Percentiles rank a stretch among this genome's conserved stretches.
These are phyloP conservation scores for Isabelozyma rhagii DNA, from an alignment of 805 yeast species.

Conservation along the genomic window DNA sequence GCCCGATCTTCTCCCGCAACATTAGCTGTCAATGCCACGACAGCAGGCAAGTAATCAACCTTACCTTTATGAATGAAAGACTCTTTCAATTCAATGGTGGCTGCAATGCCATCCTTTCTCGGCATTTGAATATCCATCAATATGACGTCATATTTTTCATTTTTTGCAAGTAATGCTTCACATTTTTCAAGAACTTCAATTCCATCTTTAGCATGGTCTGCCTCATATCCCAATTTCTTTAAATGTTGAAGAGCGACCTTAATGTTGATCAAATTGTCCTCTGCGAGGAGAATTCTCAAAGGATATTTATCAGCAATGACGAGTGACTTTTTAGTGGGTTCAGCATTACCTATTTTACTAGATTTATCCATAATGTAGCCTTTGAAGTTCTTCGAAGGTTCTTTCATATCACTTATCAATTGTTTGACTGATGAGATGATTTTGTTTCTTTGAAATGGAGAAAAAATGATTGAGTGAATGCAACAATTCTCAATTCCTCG, in stretches of 20 bases:
- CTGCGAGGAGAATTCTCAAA: conserved; percentile 49
- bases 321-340: background rate
- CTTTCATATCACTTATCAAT: background rate
- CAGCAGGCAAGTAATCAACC: conserved; percentile 25
- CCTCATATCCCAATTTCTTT: conserved; percentile 46
- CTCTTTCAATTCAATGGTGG: conserved; percentile 37
- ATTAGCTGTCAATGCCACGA: conserved; percentile 50
- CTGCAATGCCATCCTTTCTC: conserved; percentile 53
- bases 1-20: conserved; percentile 53
- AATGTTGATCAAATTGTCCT: conserved; percentile 51
- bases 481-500: conserved; percentile 14
- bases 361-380: too few species aligned
- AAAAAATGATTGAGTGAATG: conserved; percentile 20
- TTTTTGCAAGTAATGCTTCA: conserved; percentile 19
- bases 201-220: conserved; percentile 53
- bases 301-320: conserved; percentile 24
- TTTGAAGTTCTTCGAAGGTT: background rate
- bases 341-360: conserved; percentile 3
- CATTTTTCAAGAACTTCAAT: conserved; percentile 40
- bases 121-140: conserved; percentile 60
- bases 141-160: conserved; percentile 45
- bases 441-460: conserved; percentile 26
- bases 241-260: conserved; percentile 49
- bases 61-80: conserved; percentile 20
- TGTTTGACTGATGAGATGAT: conserved; percentile 5